Conservation (phyloP, 257 asterid species). For the Penstemon davidsonii region DNA sequence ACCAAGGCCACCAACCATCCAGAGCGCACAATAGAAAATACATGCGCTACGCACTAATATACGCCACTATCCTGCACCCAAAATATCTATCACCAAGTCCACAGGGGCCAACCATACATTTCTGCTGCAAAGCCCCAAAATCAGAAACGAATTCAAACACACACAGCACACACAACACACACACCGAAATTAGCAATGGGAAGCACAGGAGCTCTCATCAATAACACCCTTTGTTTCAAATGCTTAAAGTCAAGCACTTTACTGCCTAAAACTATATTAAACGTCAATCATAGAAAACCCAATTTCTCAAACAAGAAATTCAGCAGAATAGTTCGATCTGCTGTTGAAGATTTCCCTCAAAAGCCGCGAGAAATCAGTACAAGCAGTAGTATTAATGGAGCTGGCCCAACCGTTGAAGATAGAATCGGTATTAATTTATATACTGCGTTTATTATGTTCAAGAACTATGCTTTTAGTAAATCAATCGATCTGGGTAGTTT, state of each 20-base stretch:
- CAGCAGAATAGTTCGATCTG: conserved; percentile 57
- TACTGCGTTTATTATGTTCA: neutral
- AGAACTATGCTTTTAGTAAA: neutral
- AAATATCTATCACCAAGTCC: conserved; percentile 27
- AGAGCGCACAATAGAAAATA: conserved; percentile 24
- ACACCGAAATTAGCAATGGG: conserved; percentile 45
- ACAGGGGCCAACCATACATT: conserved; percentile 24
- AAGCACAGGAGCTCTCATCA: conserved; percentile 54
- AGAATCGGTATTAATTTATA: conserved; percentile 44
- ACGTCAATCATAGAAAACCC: conserved; percentile 42
- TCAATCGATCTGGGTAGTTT: neutral
- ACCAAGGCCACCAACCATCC: conserved; percentile 1
- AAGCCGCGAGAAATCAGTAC: conserved; percentile 43
- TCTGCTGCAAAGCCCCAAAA: neutral
- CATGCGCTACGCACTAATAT: neutral
- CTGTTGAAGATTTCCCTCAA: conserved; percentile 66
- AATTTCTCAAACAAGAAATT: conserved; percentile 47
- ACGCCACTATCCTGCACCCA: conserved; percentile 27
- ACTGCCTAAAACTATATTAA: conserved; percentile 35
- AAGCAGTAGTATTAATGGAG: conserved; percentile 34
- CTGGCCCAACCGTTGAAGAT: conserved; percentile 51
- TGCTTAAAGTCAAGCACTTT: conserved; percentile 44
- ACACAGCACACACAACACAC: no score
- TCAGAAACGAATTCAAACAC: neutral
- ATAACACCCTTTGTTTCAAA: conserved; percentile 44